Base-by-base conservation (phyloP, 352 stramenopile genomes). In the Phytophthora sp. region DNA sequence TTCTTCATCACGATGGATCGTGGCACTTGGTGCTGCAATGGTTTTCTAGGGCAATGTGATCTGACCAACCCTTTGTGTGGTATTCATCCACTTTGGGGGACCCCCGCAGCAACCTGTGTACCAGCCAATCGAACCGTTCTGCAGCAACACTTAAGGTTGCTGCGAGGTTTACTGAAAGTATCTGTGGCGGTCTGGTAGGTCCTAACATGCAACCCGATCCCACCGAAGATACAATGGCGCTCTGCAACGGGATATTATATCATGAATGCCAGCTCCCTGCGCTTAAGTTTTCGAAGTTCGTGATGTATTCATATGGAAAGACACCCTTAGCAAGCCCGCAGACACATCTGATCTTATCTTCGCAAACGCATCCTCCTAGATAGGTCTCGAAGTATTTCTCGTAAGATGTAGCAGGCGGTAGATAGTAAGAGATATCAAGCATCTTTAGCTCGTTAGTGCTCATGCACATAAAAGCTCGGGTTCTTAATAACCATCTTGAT, bases 341-440 rank as follows among this genome's bases (percentile, higher is more conserved):
- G 2, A 31, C 0, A 26, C 57, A 76, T 28, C 23, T 21, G 44
- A 76, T 61, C 41, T 76, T 72, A 30, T 76, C 52, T 11, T 53
- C 27, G 55, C 67, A 72, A 12, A 66, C 38, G 39, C 67, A 72
- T 12, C 42, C 39, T 20, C 67, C 67, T 35, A 76, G 37, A 50
- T 76, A 69, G 26, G 67, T 66, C 18, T 43, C 45, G 0, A 76
- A 17, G 45, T 72, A 76, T 4, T 53, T 45, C 1, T 60, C 48
- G 55, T 62, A 69, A 15, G 34, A 56, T 23, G 62, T 72, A 18
- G 48, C 67, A 62, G 39, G n/a, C 20, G 67, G 62, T 12, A 76
- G 12, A 49, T 69, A 76, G 18, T 72, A 72, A 21, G 5, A 55
- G n/a, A 68, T 69, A 55, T 76, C 51, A 41, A 76, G 44, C 1